A percentile compares a stretch with the other conserved stretches of the same genome.
Conservation (phyloP, 1,139 yeast species). For the Arxiozyma telluris region DNA sequence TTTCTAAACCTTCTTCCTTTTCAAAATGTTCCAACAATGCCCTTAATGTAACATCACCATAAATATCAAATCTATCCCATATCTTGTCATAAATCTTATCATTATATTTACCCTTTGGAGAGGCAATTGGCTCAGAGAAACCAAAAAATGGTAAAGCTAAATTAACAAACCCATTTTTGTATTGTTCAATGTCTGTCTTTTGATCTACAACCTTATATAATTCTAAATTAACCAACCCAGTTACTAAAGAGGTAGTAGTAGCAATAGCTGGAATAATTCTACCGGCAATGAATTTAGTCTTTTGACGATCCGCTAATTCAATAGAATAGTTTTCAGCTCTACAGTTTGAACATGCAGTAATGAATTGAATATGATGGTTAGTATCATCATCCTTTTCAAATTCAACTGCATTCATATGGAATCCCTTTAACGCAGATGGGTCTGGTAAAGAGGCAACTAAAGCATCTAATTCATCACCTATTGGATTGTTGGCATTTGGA, state of each 20-base stretch:
- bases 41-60: constrained; percentile 70
- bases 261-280: constrained; percentile 98
- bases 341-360: constrained; percentile 92
- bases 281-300: constrained; percentile 82
- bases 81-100: constrained; percentile 74
- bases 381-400: constrained; percentile 97
- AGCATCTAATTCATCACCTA: constrained; percentile 47
- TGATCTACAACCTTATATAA: constrained; percentile 80
- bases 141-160: constrained; percentile 95
- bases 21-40: constrained; percentile 70
- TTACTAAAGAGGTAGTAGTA: constrained; percentile 92
- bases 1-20: constrained; percentile 72
- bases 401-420: constrained; percentile 75
- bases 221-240: constrained; percentile 90
- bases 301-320: constrained; percentile 64
- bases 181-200: constrained; percentile 67
- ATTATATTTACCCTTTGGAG: constrained; percentile 75
- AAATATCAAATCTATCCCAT: constrained; percentile 88
- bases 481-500: constrained; percentile 52
- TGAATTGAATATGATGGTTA: constrained; percentile 92
- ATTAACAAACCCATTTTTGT: constrained; percentile 88
- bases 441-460: constrained; percentile 77
- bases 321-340: constrained; percentile 89
- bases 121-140: constrained; percentile 88
- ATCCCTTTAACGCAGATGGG: constrained; percentile 83